phyloP scores from a whole-genome alignment of 148 eudicot genomes.

The Rheum nobile region DNA sequence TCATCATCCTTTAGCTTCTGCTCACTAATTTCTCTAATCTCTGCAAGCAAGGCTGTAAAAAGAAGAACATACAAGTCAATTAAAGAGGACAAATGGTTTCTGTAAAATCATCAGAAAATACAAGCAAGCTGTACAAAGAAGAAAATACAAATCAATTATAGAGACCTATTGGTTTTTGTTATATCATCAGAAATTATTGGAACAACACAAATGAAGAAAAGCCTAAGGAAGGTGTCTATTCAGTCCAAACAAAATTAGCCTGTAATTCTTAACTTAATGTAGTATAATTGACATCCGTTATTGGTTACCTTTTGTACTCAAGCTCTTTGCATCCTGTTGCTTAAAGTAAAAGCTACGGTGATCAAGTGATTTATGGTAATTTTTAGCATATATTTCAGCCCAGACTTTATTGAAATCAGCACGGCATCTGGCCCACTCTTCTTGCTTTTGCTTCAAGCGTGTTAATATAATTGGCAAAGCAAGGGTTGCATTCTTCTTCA shows the following conservation, averaged over 20 bases:
- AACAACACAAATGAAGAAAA: background rate
- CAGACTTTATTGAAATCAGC: conserved; percentile 81
- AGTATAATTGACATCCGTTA: background rate
- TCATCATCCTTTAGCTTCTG: conserved; percentile 45
- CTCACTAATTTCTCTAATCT: conserved; percentile 70
- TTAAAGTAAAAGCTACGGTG: conserved; percentile 94
- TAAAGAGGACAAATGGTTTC: background rate
- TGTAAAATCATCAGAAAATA: background rate
- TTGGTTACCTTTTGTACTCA: conserved; percentile 76
- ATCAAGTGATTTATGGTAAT: conserved; percentile 89
- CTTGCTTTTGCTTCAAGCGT: conserved; percentile 93
- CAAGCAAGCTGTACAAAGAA: conserved; percentile 47
- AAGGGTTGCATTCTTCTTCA: conserved; percentile 61
- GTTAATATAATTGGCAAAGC: conserved; percentile 83
- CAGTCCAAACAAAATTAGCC: background rate
- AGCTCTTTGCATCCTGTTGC: conserved; percentile 86
- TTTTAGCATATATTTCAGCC: conserved; percentile 81
- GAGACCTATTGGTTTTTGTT: background rate
- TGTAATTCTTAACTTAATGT: background rate
- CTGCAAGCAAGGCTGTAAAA: conserved; percentile 63
- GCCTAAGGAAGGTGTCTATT: background rate
- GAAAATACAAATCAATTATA: background rate
- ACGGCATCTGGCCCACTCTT: conserved; percentile 89
- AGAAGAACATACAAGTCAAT: conserved; percentile 7
- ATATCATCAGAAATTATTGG: background rate